Percentiles rank a stretch among this genome's conserved stretches.
Conservation (phyloP, 768 basidiomycete species). For the Boletus bicolor region DNA sequence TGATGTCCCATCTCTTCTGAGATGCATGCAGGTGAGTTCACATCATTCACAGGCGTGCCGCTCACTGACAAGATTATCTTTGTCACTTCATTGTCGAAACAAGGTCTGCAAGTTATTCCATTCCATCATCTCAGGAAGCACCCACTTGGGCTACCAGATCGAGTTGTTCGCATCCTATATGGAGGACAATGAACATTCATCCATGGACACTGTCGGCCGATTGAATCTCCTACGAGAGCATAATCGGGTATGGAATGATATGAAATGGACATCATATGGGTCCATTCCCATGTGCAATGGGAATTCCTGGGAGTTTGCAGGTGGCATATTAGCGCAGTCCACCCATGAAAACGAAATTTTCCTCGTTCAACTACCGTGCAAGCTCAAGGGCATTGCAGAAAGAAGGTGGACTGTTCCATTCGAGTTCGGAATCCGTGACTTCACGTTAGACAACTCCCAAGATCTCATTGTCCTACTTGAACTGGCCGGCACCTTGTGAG, state of each 20-base stretch:
- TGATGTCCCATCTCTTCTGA: slow-evolving; percentile 28
- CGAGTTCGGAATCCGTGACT: slow-evolving; percentile 33
- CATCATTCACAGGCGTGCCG: background rate
- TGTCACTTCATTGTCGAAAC: background rate
- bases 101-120: slow-evolving; percentile 33
- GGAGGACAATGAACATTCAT: slow-evolving; percentile 20
- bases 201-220: slow-evolving; percentile 22
- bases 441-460: slow-evolving; percentile 36
- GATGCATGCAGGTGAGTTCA: slow-evolving; percentile 26
- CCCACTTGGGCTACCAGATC: slow-evolving; percentile 29
- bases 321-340: slow-evolving; percentile 34
- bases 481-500: slow-evolving; percentile 19
- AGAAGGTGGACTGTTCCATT: slow-evolving; percentile 28
- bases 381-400: slow-evolving; percentile 26
- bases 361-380: slow-evolving; percentile 31
- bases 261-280: slow-evolving; percentile 19
- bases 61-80: background rate
- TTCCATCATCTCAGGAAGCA: slow-evolving; percentile 24
- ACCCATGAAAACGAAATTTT: slow-evolving; percentile 16
- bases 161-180: slow-evolving; percentile 30
- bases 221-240: slow-evolving; percentile 26
- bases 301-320: slow-evolving; percentile 33
- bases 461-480: slow-evolving; percentile 35
- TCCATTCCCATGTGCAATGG: slow-evolving; percentile 18
- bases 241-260: slow-evolving; percentile 29